A percentile compares a stretch with the other conserved stretches of the same genome.
phyloP scores from a whole-genome alignment of 148 eudicot genomes.

The Nepenthes gracilis region DNA sequence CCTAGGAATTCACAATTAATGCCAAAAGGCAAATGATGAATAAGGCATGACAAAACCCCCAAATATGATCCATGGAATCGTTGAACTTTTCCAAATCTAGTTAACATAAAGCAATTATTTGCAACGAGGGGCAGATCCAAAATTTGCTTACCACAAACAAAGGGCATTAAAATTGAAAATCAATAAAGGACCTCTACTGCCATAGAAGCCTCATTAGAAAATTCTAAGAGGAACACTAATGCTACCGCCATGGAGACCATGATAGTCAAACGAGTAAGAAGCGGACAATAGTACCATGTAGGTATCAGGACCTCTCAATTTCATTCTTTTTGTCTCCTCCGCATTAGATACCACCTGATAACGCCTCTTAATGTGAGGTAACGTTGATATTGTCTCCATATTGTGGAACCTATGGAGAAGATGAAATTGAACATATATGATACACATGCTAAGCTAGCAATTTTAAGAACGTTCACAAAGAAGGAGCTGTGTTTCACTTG shows the following conservation, averaged over 20 bases:
- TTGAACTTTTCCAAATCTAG: no score
- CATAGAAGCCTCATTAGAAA: no score
- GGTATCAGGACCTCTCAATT: constrained; percentile 24
- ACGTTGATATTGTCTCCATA: constrained; percentile 27
- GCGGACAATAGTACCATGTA: constrained; percentile 20
- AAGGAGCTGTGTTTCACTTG: constrained; percentile 35
- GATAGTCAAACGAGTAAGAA: neutral
- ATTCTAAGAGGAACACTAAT: no score
- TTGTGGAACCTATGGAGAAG: constrained; percentile 40
- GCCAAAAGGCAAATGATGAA: no score
- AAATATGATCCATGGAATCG: no score
- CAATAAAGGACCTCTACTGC: no score
- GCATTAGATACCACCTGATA: constrained; percentile 18
- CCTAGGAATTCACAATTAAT: no score
- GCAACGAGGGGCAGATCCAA: no score
- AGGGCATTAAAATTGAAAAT: no score
- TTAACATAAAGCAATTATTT: no score
- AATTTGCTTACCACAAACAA: no score
- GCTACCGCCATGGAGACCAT: neutral
- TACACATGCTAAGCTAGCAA: neutral
- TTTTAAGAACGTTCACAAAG: neutral
- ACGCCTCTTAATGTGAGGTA: constrained; percentile 40
- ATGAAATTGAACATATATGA: neutral
- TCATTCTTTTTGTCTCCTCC: constrained; percentile 51
- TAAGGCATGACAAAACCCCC: no score